Percentiles rank a stretch among this genome's conserved stretches.
Conservation (phyloP, 163 green algal species). For the Scenedesmus sp. region DNA sequence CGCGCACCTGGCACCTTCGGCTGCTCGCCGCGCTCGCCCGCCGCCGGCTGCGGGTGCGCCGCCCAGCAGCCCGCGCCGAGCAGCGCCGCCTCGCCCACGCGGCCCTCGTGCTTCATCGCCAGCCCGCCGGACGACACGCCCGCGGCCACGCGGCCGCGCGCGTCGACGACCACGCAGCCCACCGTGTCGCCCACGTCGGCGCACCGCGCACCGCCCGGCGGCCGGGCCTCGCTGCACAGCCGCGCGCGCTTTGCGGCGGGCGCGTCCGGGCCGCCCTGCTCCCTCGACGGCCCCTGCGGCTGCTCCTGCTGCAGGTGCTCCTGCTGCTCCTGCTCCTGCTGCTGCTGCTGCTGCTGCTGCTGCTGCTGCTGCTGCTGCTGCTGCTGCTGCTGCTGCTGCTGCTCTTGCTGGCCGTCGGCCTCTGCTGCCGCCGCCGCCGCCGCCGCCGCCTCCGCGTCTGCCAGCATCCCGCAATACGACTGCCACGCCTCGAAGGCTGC, state of each 20-base stretch:
- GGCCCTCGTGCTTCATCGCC: conserved; percentile 76
- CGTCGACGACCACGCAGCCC: conserved; percentile 49
- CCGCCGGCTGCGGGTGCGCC: no score
- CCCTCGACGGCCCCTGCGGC: no score
- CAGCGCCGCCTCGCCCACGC: conserved; percentile 84
- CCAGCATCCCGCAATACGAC: conserved; percentile 27
- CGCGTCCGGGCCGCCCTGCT: neutral
- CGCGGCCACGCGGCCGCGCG: conserved; percentile 59
- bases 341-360: neutral
- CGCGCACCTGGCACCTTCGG: conserved; percentile 34
- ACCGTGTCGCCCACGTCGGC: conserved; percentile 51
- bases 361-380: conserved; percentile 2
- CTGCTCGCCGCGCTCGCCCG: no score
- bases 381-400: conserved; percentile 33
- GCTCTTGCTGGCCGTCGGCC: neutral
- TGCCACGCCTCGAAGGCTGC: conserved; percentile 31
- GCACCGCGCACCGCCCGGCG: no score
- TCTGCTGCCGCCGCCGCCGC: conserved; percentile 2
- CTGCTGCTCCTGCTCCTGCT: neutral
- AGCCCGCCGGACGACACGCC: conserved; percentile 89
- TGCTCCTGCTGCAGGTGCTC: conserved; percentile 2
- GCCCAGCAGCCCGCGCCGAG: conserved; percentile 85
- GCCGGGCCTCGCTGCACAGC: no score
- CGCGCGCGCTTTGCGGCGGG: neutral
- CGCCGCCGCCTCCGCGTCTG: conserved; percentile 5